Percentiles rank a stretch among this genome's conserved stretches.
Conservation (phyloP, 768 basidiomycete genomes). For the Termitomyces titanicus region DNA sequence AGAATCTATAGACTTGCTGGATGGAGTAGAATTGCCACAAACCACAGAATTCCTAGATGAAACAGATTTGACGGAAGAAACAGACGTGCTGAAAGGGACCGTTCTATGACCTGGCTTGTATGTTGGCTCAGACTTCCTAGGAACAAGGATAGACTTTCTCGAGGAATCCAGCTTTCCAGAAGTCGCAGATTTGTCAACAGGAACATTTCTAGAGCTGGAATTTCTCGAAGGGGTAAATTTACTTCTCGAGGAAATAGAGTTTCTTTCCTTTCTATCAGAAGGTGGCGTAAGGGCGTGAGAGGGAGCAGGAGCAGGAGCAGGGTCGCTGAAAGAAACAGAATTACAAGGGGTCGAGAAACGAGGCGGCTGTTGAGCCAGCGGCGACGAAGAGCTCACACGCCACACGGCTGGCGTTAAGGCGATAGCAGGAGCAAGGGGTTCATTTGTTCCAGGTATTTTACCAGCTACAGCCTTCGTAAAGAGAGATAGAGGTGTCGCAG, state of each 20-base stretch:
- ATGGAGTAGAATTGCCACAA: background rate
- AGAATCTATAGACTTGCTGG: background rate
- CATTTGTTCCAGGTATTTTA: background rate
- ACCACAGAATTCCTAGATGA: background rate
- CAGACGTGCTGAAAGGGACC: background rate
- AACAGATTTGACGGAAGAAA: background rate
- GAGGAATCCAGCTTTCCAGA: background rate
- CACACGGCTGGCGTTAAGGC: background rate
- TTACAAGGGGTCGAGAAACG: background rate
- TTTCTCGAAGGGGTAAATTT: background rate
- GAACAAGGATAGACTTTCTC: background rate
- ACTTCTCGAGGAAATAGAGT: background rate
- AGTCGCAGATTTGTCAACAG: background rate
- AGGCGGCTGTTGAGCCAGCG: background rate
- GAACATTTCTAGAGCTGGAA: background rate
- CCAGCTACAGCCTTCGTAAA: background rate
- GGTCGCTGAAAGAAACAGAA: background rate
- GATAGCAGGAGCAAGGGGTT: background rate
- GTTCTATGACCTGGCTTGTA: background rate
- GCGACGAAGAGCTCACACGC: conserved; percentile 3
- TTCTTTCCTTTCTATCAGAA: background rate
- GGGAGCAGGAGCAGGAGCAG: background rate
- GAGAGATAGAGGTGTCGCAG: background rate
- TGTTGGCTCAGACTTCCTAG: background rate
- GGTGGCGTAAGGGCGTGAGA: background rate